These are phyloP conservation scores for Dioscorea alata DNA, from an alignment of 106 monocot species.

Conservation along the genomic window DNA sequence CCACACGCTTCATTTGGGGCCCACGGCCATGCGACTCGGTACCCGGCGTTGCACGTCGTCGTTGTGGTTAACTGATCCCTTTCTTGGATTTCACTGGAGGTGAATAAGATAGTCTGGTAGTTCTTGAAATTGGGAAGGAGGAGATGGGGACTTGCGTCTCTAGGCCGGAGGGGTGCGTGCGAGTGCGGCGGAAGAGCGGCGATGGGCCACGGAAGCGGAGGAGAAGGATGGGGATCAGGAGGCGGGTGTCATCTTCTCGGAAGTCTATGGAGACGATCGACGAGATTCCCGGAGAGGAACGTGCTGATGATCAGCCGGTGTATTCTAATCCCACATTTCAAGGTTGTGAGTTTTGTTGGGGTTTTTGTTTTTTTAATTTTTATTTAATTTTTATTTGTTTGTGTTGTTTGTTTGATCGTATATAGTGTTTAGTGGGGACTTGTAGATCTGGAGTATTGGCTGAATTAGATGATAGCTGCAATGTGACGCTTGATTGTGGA, in stretches of 20 bases:
- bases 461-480: neutral
- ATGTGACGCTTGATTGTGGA: neutral
- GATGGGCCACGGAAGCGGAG: slow-evolving; percentile 5
- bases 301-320: slow-evolving; percentile 1
- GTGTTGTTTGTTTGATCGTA: neutral
- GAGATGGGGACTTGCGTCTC: too few species aligned
- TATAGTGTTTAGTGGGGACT: neutral
- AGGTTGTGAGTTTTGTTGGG: slow-evolving; percentile 2
- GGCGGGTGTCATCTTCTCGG: slow-evolving; percentile 12
- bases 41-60: too few species aligned
- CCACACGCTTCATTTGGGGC: too few species aligned
- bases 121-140: too few species aligned
- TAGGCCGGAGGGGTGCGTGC: slow-evolving; percentile 11
- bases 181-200: slow-evolving; percentile 11
- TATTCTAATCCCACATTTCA: slow-evolving; percentile 41
- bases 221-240: slow-evolving; percentile 4
- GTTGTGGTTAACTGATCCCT: too few species aligned
- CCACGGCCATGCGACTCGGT: too few species aligned
- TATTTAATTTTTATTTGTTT: neutral
- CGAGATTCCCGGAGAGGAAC: slow-evolving; percentile 21
- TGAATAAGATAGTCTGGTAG: too few species aligned
- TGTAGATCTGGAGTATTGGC: neutral
- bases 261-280: slow-evolving; percentile 62
- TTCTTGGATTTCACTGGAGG: too few species aligned
- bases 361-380: neutral